Conservation (phyloP, 2,329 filamentous ascomycete genomes). For the Neonectria magnoliae region DNA sequence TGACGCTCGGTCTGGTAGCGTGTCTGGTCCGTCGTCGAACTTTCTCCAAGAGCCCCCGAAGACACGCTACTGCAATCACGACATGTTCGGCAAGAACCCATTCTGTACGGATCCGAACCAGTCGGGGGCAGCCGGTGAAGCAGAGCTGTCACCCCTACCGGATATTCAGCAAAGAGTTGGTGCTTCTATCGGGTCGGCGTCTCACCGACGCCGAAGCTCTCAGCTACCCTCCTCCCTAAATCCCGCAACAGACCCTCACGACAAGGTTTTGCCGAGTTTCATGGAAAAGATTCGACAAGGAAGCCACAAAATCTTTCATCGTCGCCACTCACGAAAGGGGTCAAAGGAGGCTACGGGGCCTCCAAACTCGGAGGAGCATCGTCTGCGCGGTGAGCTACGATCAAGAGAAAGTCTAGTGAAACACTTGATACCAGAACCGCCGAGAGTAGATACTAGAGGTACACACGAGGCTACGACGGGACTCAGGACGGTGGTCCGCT, state of each 20-base stretch:
- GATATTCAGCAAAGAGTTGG: constrained; percentile 33
- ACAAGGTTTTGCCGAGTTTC: constrained; percentile 37
- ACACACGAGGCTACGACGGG: constrained; percentile 41
- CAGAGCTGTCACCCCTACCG: not conserved
- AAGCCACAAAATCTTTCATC: constrained; percentile 38
- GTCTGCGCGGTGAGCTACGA: not conserved
- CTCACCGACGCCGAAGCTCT: constrained; percentile 42
- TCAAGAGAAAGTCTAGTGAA: constrained; percentile 38
- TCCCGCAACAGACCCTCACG: constrained; percentile 17
- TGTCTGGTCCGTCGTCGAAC: constrained; percentile 10
- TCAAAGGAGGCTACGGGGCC: constrained; percentile 13
- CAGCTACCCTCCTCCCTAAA: constrained; percentile 22
- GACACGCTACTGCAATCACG: constrained; percentile 23
- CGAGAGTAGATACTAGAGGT: constrained; percentile 28
- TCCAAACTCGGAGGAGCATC: constrained; percentile 6
- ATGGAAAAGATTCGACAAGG: constrained; percentile 44
- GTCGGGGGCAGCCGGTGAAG: constrained; percentile 4
- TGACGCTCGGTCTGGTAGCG: constrained; percentile 43
- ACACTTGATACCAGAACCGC: constrained; percentile 30
- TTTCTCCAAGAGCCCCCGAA: constrained; percentile 26
- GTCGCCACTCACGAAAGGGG: constrained; percentile 31
- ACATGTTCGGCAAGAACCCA: constrained; percentile 38
- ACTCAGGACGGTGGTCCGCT: constrained; percentile 23
- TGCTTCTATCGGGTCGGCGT: constrained; percentile 37
- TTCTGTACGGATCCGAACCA: constrained; percentile 27